These are phyloP conservation scores for Torulaspora indica DNA, from an alignment of 805 yeast species.

Conservation along the genomic window DNA sequence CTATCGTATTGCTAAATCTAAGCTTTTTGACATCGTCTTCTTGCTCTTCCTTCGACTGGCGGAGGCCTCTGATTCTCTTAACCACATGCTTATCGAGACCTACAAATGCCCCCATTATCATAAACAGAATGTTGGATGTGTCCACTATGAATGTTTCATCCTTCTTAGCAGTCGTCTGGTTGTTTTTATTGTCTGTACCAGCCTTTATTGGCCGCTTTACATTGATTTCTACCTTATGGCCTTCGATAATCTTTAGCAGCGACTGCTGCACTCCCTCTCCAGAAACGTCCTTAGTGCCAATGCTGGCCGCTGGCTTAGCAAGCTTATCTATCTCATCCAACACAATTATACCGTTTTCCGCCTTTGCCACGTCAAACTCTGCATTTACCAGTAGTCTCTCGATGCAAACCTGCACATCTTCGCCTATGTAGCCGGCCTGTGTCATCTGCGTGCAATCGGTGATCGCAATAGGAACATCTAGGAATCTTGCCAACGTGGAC, in stretches of 20 bases:
- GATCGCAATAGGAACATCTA: constrained; percentile 54
- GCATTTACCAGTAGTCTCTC: constrained; percentile 49
- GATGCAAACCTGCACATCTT: constrained; percentile 55
- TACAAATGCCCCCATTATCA: constrained; percentile 59
- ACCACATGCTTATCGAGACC: constrained; percentile 50
- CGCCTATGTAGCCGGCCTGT: constrained; percentile 64
- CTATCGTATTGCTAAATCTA: constrained; percentile 31
- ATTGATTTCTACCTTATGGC: constrained; percentile 47
- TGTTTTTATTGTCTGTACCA: constrained; percentile 25
- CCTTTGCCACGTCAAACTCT: constrained; percentile 46
- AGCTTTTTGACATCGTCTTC: constrained; percentile 12
- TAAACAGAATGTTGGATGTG: constrained; percentile 52
- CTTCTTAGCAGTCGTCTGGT: constrained; percentile 34
- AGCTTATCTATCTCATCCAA: constrained; percentile 57
- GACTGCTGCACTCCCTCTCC: constrained; percentile 68
- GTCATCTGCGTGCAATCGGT: constrained; percentile 60
- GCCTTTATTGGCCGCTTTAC: constrained; percentile 42
- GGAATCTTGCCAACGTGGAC: constrained; percentile 46
- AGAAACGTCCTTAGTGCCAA: constrained; percentile 53
- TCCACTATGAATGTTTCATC: constrained; percentile 47
- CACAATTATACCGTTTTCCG: constrained; percentile 56
- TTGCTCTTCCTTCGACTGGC: constrained; percentile 18
- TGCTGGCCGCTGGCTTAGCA: constrained; percentile 44
- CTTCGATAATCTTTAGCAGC: constrained; percentile 52
- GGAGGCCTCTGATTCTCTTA: constrained; percentile 35